Conservation (phyloP, 2,329 filamentous ascomycete species). For the Penicillium sp. region DNA sequence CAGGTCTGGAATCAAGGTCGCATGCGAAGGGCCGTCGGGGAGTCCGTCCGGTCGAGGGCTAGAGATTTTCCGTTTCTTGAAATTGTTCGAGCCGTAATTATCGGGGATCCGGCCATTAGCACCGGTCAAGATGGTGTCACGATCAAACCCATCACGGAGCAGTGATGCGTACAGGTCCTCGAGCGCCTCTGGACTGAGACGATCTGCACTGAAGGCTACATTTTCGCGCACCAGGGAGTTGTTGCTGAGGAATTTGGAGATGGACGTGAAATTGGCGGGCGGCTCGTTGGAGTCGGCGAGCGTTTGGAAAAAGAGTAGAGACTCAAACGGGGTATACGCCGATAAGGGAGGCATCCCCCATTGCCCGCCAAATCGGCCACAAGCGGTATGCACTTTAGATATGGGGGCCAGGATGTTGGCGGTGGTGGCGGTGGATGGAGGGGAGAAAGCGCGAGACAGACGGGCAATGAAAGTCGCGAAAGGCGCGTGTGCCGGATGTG, state of each 20-base stretch:
- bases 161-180: conserved; percentile 71
- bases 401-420: conserved; percentile 35
- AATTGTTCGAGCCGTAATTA: conserved; percentile 39
- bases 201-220: conserved; percentile 63
- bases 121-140: conserved; percentile 29
- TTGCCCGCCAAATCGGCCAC: conserved; percentile 36
- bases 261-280: conserved; percentile 60
- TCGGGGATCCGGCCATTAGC: conserved; percentile 22
- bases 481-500: conserved; percentile 3
- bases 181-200: conserved; percentile 71
- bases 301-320: conserved; percentile 76
- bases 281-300: conserved; percentile 63
- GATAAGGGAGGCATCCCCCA: conserved; percentile 55
- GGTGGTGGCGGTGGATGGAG: conserved; percentile 2
- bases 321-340: conserved; percentile 78
- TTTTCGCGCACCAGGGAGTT: conserved; percentile 68
- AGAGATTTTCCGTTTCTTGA: conserved; percentile 69
- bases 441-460: background rate
- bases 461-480: background rate
- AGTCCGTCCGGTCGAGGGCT: conserved; percentile 59
- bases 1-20: conserved; percentile 62
- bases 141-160: conserved; percentile 64
- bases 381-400: conserved; percentile 27
- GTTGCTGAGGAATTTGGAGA: conserved; percentile 67
- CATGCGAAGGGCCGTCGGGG: conserved; percentile 60